phyloP scores from a whole-genome alignment of 345 rosid species.

The Ceriops tagal region DNA sequence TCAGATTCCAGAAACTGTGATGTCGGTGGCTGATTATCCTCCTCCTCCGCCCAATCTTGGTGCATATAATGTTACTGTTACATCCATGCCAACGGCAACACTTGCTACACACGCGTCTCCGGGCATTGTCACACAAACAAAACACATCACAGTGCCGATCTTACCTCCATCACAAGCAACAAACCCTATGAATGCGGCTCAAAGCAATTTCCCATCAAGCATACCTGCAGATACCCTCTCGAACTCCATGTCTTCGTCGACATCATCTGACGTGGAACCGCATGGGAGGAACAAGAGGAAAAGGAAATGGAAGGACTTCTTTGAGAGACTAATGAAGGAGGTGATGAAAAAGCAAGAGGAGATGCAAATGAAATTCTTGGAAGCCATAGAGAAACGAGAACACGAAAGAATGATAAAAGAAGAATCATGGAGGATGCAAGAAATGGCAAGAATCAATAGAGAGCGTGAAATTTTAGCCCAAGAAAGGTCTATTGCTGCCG shows the following conservation, averaged over 20 bases:
- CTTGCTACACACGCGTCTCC: constrained; percentile 12
- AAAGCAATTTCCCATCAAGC: constrained; percentile 10
- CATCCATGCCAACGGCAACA: constrained; percentile 22
- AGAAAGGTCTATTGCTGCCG: constrained; percentile 61
- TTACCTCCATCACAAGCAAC: constrained; percentile 5
- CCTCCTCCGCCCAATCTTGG: not conserved
- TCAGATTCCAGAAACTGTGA: not conserved
- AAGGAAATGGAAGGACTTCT: constrained; percentile 50
- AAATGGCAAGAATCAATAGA: constrained; percentile 45
- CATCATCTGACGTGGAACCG: constrained; percentile 26
- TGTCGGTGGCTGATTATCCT: constrained; percentile 32
- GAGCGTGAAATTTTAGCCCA: constrained; percentile 55
- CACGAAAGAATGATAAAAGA: constrained; percentile 56
- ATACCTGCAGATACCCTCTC: constrained; percentile 45
- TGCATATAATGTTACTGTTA: constrained; percentile 22
- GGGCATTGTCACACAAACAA: constrained; percentile 9
- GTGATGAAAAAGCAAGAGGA: constrained; percentile 66
- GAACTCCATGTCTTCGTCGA: constrained; percentile 24
- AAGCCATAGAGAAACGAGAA: constrained; percentile 56
- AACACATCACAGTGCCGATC: constrained; percentile 17
- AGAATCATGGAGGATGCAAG: constrained; percentile 63
- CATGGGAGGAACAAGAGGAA: constrained; percentile 39
- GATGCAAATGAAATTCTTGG: constrained; percentile 56
- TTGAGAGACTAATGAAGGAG: constrained; percentile 48
- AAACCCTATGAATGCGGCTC: not conserved